Base-by-base conservation (phyloP, 441 rosid species). In the Dalechampia spathulata region DNA sequence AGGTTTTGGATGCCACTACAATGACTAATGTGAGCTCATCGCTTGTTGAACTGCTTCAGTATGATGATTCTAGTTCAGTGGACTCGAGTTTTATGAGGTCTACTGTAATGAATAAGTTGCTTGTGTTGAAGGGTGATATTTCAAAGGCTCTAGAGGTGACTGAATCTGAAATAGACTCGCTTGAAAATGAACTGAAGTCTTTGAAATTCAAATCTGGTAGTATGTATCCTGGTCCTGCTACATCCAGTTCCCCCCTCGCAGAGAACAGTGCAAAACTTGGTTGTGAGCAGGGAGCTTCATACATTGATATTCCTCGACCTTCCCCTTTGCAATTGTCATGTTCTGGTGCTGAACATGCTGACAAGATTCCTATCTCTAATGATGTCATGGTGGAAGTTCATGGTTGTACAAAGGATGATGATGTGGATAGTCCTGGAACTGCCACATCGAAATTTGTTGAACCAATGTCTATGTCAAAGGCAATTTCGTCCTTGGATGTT, bases 91-190 rank as follows among this genome's bases (percentile, higher is more conserved):
- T 87, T 70, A 60, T 62, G 65, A 76, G 72, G 32, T 62, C 84
- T 53, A 71, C 83, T 40, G 77, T 82, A 26, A 50, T 81, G 77
- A 83, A 69, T 70, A 85, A 78, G 70, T 69, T 95, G 76, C 77
- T 82, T 64, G 47, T 75, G 20, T 80, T 72, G 83, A 95, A 85
- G 73, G 66, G 75, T 52, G 82, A 83, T 50, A 64, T 82, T 62
- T 79, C 76, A 61, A 90, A 88, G 76, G 79, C 73, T 30, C 56
- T 90, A 70, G 97, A 86, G 78, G 62, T 69, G 72, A 85, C 87
- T 1, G 99, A 95, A 61, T 74, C 84, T 34, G 95, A 95, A 78
- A 91, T 94, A 72, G 98, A 88, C 67, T 79, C 72, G 3, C 89
- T 85, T 62, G 98, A 90, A 74, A 88, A 64, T 69, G 88, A 91